phyloP scores from a whole-genome alignment of 2,329 filamentous ascomycete genomes.

The Sporothrix curviconia region DNA sequence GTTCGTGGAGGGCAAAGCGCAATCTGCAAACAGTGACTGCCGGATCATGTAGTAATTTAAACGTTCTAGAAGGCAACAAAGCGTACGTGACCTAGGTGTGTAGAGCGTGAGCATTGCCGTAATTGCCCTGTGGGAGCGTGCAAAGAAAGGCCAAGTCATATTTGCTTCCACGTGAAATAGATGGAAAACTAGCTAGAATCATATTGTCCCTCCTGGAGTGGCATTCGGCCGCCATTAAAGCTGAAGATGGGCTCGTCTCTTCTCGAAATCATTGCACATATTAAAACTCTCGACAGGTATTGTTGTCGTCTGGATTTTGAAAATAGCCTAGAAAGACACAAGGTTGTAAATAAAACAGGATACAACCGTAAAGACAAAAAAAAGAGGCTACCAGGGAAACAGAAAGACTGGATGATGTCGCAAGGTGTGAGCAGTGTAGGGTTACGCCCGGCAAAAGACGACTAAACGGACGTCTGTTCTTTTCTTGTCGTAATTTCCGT shows the following conservation, averaged over 20 bases:
- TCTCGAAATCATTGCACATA: no score
- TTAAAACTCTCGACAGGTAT: no score
- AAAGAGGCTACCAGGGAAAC: background rate
- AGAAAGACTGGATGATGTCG: background rate
- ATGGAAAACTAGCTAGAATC: background rate
- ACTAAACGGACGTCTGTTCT: no score
- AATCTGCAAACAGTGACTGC: slow-evolving; percentile 5
- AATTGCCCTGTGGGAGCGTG: background rate
- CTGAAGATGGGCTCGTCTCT: no score
- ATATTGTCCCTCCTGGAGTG: background rate
- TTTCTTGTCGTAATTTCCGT: no score
- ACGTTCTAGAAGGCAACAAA: slow-evolving; percentile 9
- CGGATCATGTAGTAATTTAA: background rate
- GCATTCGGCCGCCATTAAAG: no score
- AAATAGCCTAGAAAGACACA: background rate
- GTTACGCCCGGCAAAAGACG: slow-evolving; percentile 2
- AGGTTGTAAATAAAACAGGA: background rate
- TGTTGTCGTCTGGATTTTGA: background rate
- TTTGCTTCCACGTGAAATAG: background rate
- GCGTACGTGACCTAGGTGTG: no score
- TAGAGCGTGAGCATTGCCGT: no score
- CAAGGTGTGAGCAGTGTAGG: background rate
- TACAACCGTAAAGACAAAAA: background rate
- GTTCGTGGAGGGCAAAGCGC: background rate
- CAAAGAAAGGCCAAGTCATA: background rate